Evolutionary conservation across 208 protist genomes (phyloP).

Genomic region (Trypanosomatidae sp.): DNA sequence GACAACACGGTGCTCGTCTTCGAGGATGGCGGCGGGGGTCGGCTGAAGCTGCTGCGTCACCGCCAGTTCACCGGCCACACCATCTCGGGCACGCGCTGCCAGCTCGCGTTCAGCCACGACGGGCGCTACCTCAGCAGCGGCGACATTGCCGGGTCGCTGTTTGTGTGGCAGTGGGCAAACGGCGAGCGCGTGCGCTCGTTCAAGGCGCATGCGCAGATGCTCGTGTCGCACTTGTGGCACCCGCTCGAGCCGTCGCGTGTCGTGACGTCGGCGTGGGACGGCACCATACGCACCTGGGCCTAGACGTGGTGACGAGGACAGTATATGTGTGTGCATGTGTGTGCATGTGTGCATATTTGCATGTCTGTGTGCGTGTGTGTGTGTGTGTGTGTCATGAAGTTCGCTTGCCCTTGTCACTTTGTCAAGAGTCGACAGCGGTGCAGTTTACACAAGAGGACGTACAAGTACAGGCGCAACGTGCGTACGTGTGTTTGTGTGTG

Average conservation of each 20-base stretch:
- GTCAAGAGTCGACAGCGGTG: neutral
- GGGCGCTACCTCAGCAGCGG: slow-evolving; percentile 85
- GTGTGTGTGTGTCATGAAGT: neutral
- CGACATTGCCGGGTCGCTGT: slow-evolving; percentile 86
- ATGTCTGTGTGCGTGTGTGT: slow-evolving; percentile 1
- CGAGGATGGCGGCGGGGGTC: slow-evolving; percentile 52
- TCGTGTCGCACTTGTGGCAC: slow-evolving; percentile 88
- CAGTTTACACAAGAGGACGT: neutral
- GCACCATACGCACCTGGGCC: slow-evolving; percentile 85
- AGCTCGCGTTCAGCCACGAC: slow-evolving; percentile 87
- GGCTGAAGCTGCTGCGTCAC: slow-evolving; percentile 57
- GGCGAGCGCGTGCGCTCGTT: slow-evolving; percentile 73
- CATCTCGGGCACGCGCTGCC: slow-evolving; percentile 89
- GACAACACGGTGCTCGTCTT: slow-evolving; percentile 94
- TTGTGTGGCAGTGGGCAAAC: slow-evolving; percentile 91
- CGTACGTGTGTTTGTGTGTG: slow-evolving; percentile 1
- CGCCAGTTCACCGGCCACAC: slow-evolving; percentile 90
- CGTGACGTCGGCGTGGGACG: slow-evolving; percentile 91
- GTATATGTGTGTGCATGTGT: slow-evolving; percentile 2
- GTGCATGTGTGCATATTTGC: neutral
- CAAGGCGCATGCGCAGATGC: slow-evolving; percentile 76
- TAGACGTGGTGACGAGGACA: slow-evolving; percentile 10
- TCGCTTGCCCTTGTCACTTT: neutral
- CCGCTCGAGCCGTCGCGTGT: slow-evolving; percentile 84
- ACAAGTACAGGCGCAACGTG: neutral